Conservation (phyloP, 257 asterid genomes). For the Nyctanthes arbortristis region DNA sequence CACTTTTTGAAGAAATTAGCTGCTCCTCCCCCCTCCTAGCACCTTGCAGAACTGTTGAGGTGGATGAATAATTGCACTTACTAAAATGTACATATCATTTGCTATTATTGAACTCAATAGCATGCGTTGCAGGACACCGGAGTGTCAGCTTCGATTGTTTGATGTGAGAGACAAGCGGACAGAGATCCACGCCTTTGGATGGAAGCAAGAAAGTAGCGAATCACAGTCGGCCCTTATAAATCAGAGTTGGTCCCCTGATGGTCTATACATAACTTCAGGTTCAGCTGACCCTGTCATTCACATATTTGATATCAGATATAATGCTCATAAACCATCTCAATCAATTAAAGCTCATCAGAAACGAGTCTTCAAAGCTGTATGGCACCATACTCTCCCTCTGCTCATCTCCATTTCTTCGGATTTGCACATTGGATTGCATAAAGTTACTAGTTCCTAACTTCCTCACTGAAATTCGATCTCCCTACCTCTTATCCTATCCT, state of each 20-base stretch:
- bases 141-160: constrained; percentile 68
- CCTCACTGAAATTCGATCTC: background rate
- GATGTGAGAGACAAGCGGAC: constrained; percentile 63
- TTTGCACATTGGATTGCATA: constrained; percentile 77
- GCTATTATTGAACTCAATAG: background rate
- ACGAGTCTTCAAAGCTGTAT: constrained; percentile 89
- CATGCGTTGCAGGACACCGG: constrained; percentile 65
- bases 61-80: background rate
- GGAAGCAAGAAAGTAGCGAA: constrained; percentile 88
- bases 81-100: background rate
- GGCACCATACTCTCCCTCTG: constrained; percentile 82
- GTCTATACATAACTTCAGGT: constrained; percentile 75
- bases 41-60: no score
- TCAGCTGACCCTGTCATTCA: constrained; percentile 83
- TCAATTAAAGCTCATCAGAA: constrained; percentile 80
- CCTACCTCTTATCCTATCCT: background rate
- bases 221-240: constrained; percentile 86
- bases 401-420: constrained; percentile 91
- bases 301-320: constrained; percentile 77
- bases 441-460: constrained; percentile 19
- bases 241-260: constrained; percentile 96
- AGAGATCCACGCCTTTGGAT: constrained; percentile 72
- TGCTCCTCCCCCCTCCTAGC: no score
- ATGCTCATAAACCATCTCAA: constrained; percentile 63
- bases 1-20: background rate